Conservation (phyloP, 345 rosid genomes). For the Eucalyptus dawsonii region DNA sequence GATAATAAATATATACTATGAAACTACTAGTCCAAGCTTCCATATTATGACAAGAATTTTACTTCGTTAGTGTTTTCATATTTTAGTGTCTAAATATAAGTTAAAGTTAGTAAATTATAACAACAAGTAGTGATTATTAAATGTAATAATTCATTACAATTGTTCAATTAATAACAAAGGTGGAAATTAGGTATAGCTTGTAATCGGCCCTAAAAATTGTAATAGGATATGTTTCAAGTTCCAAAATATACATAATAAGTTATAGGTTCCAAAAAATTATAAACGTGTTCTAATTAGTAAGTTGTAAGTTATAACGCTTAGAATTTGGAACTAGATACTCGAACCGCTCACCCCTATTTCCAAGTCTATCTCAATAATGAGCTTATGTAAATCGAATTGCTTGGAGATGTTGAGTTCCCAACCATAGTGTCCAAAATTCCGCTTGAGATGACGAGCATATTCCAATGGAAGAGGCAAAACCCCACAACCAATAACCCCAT, state of each 20-base stretch:
- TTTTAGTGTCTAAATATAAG: too few species aligned
- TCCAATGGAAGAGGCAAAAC: background rate
- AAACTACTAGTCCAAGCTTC: too few species aligned
- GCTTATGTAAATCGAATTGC: background rate
- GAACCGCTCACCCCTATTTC: rapidly evolving
- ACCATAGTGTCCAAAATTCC: background rate
- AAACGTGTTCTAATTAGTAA: rapidly evolving
- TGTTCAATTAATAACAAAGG: too few species aligned
- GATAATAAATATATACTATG: too few species aligned
- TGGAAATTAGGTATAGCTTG: too few species aligned
- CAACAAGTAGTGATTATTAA: too few species aligned
- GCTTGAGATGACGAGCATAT: background rate
- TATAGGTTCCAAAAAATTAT: rapidly evolving
- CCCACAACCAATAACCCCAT: background rate
- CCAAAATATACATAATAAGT: rapidly evolving
- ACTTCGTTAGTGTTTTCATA: too few species aligned
- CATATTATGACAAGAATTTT: too few species aligned
- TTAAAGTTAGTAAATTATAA: too few species aligned
- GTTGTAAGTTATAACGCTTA: too few species aligned
- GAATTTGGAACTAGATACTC: rapidly evolving
- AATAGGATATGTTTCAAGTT: rapidly evolving
- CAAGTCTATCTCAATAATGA: background rate
- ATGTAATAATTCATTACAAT: too few species aligned
- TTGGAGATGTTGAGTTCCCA: background rate
- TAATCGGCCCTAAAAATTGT: rapidly evolving